Evolutionary conservation across 352 stramenopile genomes (phyloP).

Genomic region (Phytopythium delawarense): DNA sequence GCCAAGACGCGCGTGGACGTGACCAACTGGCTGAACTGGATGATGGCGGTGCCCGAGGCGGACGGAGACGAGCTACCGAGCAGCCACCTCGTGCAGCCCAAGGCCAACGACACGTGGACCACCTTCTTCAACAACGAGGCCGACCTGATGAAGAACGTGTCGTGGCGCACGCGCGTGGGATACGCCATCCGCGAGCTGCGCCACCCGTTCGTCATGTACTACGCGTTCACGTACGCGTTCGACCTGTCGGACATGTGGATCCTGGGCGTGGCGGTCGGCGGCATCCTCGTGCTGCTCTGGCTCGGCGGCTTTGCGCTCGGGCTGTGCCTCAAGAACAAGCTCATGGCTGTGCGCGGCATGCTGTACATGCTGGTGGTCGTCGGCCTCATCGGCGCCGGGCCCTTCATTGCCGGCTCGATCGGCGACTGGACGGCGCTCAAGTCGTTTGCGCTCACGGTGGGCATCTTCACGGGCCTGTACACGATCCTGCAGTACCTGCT

Average conservation of each 20-base stretch:
- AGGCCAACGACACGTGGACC: constrained; percentile 53
- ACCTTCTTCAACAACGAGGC: constrained; percentile 82
- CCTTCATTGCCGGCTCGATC: constrained; percentile 58
- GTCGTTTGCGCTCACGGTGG: constrained; percentile 59
- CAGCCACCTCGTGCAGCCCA: constrained; percentile 17
- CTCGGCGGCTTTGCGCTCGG: constrained; percentile 52
- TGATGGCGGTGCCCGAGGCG: constrained; percentile 57
- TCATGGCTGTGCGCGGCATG: constrained; percentile 38
- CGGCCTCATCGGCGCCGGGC: constrained; percentile 41
- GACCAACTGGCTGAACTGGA: constrained; percentile 77
- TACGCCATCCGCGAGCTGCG: constrained; percentile 76
- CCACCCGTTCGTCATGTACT: constrained; percentile 82
- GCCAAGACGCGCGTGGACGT: constrained; percentile 82
- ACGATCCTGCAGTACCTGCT: constrained; percentile 72
- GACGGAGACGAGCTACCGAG: constrained; percentile 41
- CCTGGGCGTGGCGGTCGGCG: constrained; percentile 55
- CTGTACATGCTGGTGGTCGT: constrained; percentile 77
- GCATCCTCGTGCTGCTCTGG: constrained; percentile 60
- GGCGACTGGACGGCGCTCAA: constrained; percentile 64
- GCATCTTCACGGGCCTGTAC: constrained; percentile 75
- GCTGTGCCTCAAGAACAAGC: constrained; percentile 59
- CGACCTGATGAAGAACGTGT: constrained; percentile 55
- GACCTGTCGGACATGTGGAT: constrained; percentile 59
- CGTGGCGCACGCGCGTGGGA: constrained; percentile 52
- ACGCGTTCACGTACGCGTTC: constrained; percentile 74